A percentile compares a stretch with the other conserved stretches of the same genome.
Conservation (phyloP, 2,329 filamentous ascomycete species). For the Fusarium cyanostomum region DNA sequence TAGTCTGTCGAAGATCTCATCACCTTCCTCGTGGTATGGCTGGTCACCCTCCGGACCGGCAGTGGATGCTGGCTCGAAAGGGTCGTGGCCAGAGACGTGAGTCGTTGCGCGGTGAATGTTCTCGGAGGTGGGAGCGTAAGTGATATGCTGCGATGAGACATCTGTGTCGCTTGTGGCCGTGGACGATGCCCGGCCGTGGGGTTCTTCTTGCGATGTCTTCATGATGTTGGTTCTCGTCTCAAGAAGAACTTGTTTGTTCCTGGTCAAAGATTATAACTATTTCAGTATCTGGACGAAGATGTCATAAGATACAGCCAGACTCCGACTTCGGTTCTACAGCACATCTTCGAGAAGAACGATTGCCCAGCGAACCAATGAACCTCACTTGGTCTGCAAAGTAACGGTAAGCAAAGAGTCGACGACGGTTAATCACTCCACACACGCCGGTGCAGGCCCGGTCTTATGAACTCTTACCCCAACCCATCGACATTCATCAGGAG, state of each 20-base stretch:
- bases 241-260: background rate
- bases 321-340: background rate
- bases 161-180: slow-evolving; percentile 1
- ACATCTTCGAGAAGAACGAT: background rate
- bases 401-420: background rate
- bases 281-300: background rate
- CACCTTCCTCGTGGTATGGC: slow-evolving; percentile 47
- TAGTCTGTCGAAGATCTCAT: slow-evolving; percentile 72
- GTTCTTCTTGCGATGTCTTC: slow-evolving; percentile 8
- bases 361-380: background rate
- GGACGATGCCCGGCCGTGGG: background rate
- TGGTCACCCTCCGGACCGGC: slow-evolving; percentile 5
- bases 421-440: background rate
- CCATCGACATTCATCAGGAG: background rate
- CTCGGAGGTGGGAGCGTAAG: background rate
- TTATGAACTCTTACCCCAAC: slow-evolving; percentile 3
- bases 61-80: slow-evolving; percentile 34
- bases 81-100: slow-evolving; percentile 45
- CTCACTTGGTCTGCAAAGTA: background rate
- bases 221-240: slow-evolving; percentile 1
- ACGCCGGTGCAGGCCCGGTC: background rate
- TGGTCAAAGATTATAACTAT: background rate
- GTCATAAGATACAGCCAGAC: background rate
- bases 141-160: background rate
- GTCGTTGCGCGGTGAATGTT: slow-evolving; percentile 40